phyloP scores from a whole-genome alignment of 202 grass and related monocot species.

The Sporobolus alterniflorus region DNA sequence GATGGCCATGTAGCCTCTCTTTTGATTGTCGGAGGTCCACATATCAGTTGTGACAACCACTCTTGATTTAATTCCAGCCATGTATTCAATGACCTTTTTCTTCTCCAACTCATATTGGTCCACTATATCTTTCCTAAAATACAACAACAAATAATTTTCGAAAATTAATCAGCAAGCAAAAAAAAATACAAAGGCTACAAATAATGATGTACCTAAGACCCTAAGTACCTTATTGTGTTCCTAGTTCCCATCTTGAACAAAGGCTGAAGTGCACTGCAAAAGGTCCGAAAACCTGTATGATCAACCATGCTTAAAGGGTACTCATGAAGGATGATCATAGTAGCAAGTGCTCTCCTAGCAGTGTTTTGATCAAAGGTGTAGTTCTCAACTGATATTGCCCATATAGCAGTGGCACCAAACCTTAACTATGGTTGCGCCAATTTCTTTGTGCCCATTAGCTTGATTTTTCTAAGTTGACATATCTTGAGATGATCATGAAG shows the following conservation, averaged over 20 bases:
- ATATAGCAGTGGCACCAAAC: neutral
- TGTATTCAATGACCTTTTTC: neutral
- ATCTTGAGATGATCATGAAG: neutral
- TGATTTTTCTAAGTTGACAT: neutral
- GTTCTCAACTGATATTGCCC: neutral
- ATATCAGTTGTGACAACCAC: slow-evolving; percentile 14
- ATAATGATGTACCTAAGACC: too few species aligned
- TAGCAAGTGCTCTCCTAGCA: neutral
- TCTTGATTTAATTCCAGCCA: slow-evolving; percentile 20
- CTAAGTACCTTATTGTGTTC: slow-evolving; percentile 29
- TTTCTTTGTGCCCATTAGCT: neutral
- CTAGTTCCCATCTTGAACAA: slow-evolving; percentile 2
- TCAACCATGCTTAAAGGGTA: neutral
- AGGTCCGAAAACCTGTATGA: slow-evolving; percentile 1
- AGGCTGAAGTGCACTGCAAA: slow-evolving; percentile 11
- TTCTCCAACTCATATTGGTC: neutral
- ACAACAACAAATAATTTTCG: neutral
- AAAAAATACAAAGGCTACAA: neutral
- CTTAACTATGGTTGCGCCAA: neutral
- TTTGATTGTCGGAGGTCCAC: too few species aligned
- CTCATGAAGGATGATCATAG: neutral
- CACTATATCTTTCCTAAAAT: slow-evolving; percentile 28
- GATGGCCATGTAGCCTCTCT: too few species aligned
- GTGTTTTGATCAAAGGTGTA: neutral
- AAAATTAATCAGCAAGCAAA: too few species aligned